These are phyloP conservation scores for Penicillium mononematosum DNA, from an alignment of 495 filamentous ascomycete species.

Conservation along the genomic window DNA sequence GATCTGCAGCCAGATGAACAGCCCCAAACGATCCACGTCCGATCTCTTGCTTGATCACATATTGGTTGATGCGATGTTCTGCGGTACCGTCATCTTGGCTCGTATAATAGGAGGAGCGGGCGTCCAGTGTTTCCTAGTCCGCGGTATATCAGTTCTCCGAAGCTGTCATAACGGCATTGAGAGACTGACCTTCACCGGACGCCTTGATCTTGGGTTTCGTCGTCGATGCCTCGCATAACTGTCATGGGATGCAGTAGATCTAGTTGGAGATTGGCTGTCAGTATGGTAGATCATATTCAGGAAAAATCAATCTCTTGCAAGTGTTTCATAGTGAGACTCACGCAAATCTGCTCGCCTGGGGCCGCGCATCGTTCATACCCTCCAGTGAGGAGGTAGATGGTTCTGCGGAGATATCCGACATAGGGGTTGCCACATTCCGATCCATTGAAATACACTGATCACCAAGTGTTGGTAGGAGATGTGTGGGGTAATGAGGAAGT, in stretches of 20 bases:
- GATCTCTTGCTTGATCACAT: conserved; percentile 91
- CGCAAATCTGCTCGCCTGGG: conserved; percentile 19
- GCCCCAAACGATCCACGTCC: conserved; percentile 93
- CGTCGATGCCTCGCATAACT: conserved; percentile 75
- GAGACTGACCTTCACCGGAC: conserved; percentile 64
- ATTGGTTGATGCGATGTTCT: conserved; percentile 89
- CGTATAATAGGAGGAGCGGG: conserved; percentile 79
- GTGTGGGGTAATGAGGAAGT: conserved; percentile 29
- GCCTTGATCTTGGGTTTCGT: conserved; percentile 66
- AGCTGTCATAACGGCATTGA: conserved; percentile 16
- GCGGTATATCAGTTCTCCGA: conserved; percentile 31
- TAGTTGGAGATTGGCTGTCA: conserved; percentile 17
- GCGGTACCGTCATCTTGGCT: conserved; percentile 78
- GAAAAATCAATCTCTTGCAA: neutral
- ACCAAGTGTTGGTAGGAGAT: conserved; percentile 3
- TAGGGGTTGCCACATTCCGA: conserved; percentile 11
- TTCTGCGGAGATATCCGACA: conserved; percentile 21
- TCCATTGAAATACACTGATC: conserved; percentile 18
- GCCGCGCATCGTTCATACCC: conserved; percentile 1
- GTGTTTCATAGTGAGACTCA: conserved; percentile 14
- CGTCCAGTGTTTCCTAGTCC: conserved; percentile 83
- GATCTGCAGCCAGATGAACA: conserved; percentile 87
- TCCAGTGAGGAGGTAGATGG: conserved; percentile 10
- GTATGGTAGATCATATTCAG: conserved; percentile 1
- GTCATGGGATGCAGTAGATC: conserved; percentile 54